A percentile compares a stretch with the other conserved stretches of the same genome.
Evolutionary conservation across 176 grass and related monocot species (phyloP).

Genomic region (Bolboschoenus planiculmis): DNA sequence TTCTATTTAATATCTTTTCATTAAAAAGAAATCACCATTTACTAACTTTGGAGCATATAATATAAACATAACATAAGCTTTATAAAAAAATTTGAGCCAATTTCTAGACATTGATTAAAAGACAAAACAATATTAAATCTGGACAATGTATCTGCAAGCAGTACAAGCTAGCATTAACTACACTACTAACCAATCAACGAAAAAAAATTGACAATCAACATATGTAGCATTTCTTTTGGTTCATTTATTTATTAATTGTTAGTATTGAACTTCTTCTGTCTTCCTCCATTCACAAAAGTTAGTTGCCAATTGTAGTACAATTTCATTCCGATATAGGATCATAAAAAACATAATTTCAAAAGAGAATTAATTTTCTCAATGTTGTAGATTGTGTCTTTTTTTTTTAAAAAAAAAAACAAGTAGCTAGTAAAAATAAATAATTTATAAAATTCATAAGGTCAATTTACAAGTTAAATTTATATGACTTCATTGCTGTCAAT

Average conservation of each 20-base stretch:
- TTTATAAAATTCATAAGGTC: background rate
- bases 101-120: too few relatives aligned
- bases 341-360: too few relatives aligned
- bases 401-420: background rate
- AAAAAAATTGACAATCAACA: background rate
- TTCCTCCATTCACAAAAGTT: slow-evolving; percentile 22
- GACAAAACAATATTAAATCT: too few relatives aligned
- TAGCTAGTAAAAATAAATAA: background rate
- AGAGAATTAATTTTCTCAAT: too few relatives aligned
- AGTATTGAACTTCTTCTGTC: slow-evolving; percentile 13
- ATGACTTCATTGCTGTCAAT: background rate
- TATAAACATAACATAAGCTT: background rate
- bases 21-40: background rate
- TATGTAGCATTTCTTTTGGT: background rate
- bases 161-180: background rate
- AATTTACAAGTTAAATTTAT: background rate
- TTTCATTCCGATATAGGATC: background rate
- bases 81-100: too few relatives aligned
- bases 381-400: too few relatives aligned
- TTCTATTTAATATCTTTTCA: background rate
- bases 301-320: background rate
- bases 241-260: background rate
- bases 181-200: background rate
- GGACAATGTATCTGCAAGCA: background rate
- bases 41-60: background rate